Percentiles rank a stretch among this genome's conserved stretches.
Evolutionary conservation across 108 stramenopile species (phyloP).

Genomic region (Nitzschia inconspicua): DNA sequence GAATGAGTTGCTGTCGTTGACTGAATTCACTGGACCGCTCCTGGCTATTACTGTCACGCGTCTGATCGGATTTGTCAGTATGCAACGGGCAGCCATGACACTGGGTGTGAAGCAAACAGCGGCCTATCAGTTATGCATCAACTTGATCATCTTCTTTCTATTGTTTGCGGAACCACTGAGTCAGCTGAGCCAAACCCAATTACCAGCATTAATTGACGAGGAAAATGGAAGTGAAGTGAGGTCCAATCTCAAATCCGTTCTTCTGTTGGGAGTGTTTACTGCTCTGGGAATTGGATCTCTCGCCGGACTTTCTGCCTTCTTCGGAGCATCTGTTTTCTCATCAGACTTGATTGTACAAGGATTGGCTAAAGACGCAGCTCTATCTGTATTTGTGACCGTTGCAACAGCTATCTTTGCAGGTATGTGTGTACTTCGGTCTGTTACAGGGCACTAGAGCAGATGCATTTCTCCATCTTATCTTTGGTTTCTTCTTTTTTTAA

Average conservation of each 20-base stretch:
- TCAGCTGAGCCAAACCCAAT: conserved; percentile 69
- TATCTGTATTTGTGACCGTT: conserved; percentile 63
- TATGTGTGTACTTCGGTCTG: background rate
- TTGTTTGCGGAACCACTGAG: conserved; percentile 79
- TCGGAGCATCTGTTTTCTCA: conserved; percentile 59
- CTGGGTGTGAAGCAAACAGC: conserved; percentile 58
- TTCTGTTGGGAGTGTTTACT: conserved; percentile 42
- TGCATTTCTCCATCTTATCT: background rate
- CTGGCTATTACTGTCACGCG: conserved; percentile 71
- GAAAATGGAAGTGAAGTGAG: conserved; percentile 31
- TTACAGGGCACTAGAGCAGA: background rate
- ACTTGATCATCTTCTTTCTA: conserved; percentile 69
- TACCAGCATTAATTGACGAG: conserved; percentile 53
- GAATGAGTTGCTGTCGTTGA: conserved; percentile 47
- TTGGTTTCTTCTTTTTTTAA: conserved; percentile 5
- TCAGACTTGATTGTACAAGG: conserved; percentile 58
- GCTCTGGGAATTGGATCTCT: conserved; percentile 51
- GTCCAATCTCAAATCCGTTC: conserved; percentile 61
- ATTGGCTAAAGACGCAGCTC: conserved; percentile 52
- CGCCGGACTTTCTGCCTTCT: conserved; percentile 37
- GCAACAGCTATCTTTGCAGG: conserved; percentile 53
- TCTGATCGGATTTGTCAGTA: conserved; percentile 62
- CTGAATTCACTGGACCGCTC: conserved; percentile 70
- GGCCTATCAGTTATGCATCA: conserved; percentile 71
- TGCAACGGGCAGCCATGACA: conserved; percentile 69